phyloP scores from a whole-genome alignment of 2,329 filamentous ascomycete species.

The Pseudophaeomoniella oleicola region DNA sequence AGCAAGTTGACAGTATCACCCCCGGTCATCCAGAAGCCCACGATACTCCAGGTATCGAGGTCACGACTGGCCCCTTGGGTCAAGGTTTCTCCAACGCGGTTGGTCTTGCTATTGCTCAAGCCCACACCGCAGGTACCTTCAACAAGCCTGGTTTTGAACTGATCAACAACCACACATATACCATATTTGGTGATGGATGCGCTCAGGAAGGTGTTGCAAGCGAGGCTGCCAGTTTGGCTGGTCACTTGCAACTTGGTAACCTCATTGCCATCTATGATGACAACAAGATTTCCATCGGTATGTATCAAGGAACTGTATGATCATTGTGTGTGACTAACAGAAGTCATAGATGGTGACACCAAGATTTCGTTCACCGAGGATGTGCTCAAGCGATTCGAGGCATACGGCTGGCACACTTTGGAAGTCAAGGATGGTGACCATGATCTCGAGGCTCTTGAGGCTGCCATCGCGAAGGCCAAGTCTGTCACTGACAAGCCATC shows the following conservation, averaged over 20 bases:
- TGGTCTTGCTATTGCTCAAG: slow-evolving; percentile 92
- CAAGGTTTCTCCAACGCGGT: slow-evolving; percentile 97
- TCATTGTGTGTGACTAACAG: not conserved
- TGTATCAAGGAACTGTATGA: slow-evolving; percentile 14
- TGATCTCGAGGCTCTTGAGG: slow-evolving; percentile 77
- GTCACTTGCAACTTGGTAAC: slow-evolving; percentile 95
- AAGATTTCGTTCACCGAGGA: slow-evolving; percentile 96
- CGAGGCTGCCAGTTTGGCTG: slow-evolving; percentile 83
- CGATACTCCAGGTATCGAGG: slow-evolving; percentile 92
- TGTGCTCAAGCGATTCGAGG: slow-evolving; percentile 82
- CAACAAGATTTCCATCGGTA: slow-evolving; percentile 84
- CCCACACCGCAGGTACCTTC: slow-evolving; percentile 78
- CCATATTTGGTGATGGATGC: slow-evolving; percentile 95
- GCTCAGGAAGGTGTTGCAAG: slow-evolving; percentile 95
- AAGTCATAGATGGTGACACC: slow-evolving; percentile 66
- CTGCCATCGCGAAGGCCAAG: slow-evolving; percentile 72
- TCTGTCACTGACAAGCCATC: slow-evolving; percentile 90
- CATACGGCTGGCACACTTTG: slow-evolving; percentile 91
- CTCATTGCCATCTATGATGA: slow-evolving; percentile 95
- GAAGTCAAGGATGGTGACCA: slow-evolving; percentile 76
- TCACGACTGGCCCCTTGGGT: slow-evolving; percentile 93
- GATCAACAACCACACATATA: slow-evolving; percentile 92
- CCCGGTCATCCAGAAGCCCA: slow-evolving; percentile 94
- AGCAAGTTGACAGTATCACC: slow-evolving; percentile 65
- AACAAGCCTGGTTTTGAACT: slow-evolving; percentile 93